Conservation (phyloP, 305 asterid species). For the Fraxinus ornus region DNA sequence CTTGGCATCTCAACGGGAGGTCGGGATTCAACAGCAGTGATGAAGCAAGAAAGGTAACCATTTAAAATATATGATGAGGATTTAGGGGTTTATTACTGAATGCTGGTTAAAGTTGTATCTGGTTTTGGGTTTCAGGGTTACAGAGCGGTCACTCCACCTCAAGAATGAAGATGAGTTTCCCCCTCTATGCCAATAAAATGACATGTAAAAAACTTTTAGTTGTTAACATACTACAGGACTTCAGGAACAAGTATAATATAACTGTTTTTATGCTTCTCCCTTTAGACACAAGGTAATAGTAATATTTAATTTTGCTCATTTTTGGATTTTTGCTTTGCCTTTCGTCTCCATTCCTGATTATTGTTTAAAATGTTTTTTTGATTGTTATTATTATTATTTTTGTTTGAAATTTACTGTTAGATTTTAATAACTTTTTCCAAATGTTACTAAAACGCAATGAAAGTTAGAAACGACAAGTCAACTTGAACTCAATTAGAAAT, state of each 20-base stretch:
- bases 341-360: neutral
- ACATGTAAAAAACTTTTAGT: conserved; percentile 19
- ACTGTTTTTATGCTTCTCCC: neutral
- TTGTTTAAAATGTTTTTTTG: neutral
- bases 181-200: conserved; percentile 50
- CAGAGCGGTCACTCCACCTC: conserved; percentile 41
- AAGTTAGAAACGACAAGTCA: neutral
- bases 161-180: conserved; percentile 77
- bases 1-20: conserved; percentile 16
- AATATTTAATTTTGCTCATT: neutral
- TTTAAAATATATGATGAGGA: neutral
- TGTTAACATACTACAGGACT: conserved; percentile 23
- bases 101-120: neutral
- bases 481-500: neutral
- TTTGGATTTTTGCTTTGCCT: neutral
- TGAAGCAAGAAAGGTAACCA: conserved; percentile 43
- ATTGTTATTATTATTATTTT: neutral
- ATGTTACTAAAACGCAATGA: neutral
- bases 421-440: neutral
- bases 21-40: conserved; percentile 22
- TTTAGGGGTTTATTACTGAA: neutral
- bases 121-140: conserved; percentile 44
- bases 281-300: neutral
- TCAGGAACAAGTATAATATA: conserved; percentile 1
- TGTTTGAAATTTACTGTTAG: neutral